These are phyloP conservation scores for Plicaturopsis crispa DNA, from an alignment of 768 basidiomycete species.

Conservation along the genomic window DNA sequence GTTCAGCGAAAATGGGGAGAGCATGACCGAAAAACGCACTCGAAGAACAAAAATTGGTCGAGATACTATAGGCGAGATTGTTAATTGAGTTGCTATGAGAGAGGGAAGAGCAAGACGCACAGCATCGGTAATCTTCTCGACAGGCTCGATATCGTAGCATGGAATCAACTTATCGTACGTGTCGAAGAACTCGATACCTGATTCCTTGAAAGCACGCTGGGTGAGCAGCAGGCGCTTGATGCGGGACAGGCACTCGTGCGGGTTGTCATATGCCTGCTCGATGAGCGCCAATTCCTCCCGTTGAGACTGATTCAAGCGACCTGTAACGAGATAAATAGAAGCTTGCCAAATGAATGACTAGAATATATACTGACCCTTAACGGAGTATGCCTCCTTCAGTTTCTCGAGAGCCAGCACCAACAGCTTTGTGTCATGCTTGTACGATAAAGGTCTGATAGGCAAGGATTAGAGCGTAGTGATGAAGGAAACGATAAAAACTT, in stretches of 20 bases:
- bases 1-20: not conserved
- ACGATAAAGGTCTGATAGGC: constrained; percentile 71
- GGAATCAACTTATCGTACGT: constrained; percentile 98
- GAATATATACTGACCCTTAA: constrained; percentile 51
- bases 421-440: constrained; percentile 98
- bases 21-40: constrained; percentile 31
- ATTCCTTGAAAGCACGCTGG: constrained; percentile 97
- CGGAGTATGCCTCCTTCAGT: constrained; percentile 97
- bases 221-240: constrained; percentile 97
- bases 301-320: constrained; percentile 95
- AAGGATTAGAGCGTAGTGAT: constrained; percentile 1
- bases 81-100: constrained; percentile 9
- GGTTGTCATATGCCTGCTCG: constrained; percentile 99
- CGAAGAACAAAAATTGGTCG: constrained; percentile 98
- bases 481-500: constrained; percentile 17
- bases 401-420: constrained; percentile 96
- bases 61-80: constrained; percentile 51
- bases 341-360: not conserved
- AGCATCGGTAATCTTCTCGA: constrained; percentile 99
- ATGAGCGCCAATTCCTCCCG: constrained; percentile 96
- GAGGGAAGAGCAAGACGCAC: constrained; percentile 31
- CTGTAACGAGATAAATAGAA: constrained; percentile 9
- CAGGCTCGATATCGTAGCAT: constrained; percentile 98
- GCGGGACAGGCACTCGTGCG: constrained; percentile 96
- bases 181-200: constrained; percentile 95